Conservation (phyloP, 2,329 filamentous ascomycete species). For the Paracamarosporium sp. region DNA sequence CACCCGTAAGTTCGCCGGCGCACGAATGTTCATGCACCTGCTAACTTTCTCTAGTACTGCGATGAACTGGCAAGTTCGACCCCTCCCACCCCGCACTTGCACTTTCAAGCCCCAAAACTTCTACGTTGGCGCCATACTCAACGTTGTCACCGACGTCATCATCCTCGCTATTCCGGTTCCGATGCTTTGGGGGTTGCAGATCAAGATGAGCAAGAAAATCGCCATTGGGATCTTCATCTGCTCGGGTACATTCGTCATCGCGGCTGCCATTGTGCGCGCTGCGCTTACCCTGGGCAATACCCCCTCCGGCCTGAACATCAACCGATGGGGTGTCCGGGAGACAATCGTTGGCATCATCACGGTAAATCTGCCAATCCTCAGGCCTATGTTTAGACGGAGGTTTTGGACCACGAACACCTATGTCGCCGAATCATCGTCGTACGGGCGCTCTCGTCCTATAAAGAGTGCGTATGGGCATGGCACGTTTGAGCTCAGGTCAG, state of each 20-base stretch:
- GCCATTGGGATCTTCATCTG: slow-evolving; percentile 40
- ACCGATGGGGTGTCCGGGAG: slow-evolving; percentile 48
- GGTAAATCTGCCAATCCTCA: slow-evolving; percentile 44
- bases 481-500: neutral
- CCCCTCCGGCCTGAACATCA: slow-evolving; percentile 42
- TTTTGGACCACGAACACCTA: slow-evolving; percentile 32
- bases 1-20: slow-evolving; percentile 18
- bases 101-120: slow-evolving; percentile 39
- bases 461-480: neutral
- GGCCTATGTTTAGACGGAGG: slow-evolving; percentile 30
- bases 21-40: neutral
- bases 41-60: slow-evolving; percentile 9
- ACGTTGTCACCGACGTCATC: slow-evolving; percentile 41
- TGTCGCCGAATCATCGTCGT: neutral
- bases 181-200: slow-evolving; percentile 41
- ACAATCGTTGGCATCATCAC: slow-evolving; percentile 46
- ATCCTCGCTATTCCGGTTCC: slow-evolving; percentile 45
- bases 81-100: slow-evolving; percentile 33
- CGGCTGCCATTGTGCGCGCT: slow-evolving; percentile 42
- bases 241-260: slow-evolving; percentile 46
- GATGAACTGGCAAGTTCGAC: slow-evolving; percentile 36
- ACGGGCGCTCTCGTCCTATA: neutral
- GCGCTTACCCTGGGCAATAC: slow-evolving; percentile 36
- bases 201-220: slow-evolving; percentile 39
- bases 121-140: slow-evolving; percentile 35